Conservation (phyloP, 2,329 filamentous ascomycete genomes). For the Blastomyces parvus region DNA sequence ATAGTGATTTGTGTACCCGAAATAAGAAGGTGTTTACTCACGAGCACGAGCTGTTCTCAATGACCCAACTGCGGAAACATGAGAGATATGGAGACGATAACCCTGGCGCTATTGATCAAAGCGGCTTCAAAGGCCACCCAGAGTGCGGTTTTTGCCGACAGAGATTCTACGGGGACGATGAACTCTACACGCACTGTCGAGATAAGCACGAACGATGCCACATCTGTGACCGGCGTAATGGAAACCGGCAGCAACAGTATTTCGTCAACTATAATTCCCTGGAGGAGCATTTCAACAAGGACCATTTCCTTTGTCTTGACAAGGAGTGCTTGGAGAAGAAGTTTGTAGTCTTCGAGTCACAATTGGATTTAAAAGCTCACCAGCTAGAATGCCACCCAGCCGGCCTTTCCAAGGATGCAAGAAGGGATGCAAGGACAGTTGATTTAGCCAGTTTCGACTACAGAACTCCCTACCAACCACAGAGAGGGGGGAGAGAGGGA, state of each 20-base stretch:
- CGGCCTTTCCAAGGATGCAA: slow-evolving; percentile 68
- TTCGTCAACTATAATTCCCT: slow-evolving; percentile 81
- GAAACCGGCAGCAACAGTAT: slow-evolving; percentile 68
- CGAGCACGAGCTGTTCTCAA: slow-evolving; percentile 86
- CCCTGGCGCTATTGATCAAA: slow-evolving; percentile 82
- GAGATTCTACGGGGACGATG: slow-evolving; percentile 92
- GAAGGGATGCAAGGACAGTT: slow-evolving; percentile 73
- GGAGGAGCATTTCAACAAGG: slow-evolving; percentile 75
- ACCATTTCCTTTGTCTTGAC: slow-evolving; percentile 79
- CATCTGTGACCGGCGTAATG: slow-evolving; percentile 66
- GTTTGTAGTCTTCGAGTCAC: slow-evolving; percentile 90
- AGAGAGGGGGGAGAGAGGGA: slow-evolving; percentile 49
- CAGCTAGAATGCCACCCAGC: slow-evolving; percentile 74
- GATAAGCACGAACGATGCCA: slow-evolving; percentile 93
- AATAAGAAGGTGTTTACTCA: slow-evolving; percentile 99
- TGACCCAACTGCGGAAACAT: slow-evolving; percentile 70
- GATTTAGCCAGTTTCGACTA: slow-evolving; percentile 82
- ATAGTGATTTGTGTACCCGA: slow-evolving; percentile 70
- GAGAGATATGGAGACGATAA: slow-evolving; percentile 86
- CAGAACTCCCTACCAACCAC: slow-evolving; percentile 58
- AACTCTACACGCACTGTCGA: slow-evolving; percentile 85
- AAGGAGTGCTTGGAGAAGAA: slow-evolving; percentile 91
- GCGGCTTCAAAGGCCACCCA: slow-evolving; percentile 90
- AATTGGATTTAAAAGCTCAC: slow-evolving; percentile 91
- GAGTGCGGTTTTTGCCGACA: slow-evolving; percentile 86